Base-by-base conservation (phyloP, 371 early-diverging fungal species). In the Haplosporangium sp. region DNA sequence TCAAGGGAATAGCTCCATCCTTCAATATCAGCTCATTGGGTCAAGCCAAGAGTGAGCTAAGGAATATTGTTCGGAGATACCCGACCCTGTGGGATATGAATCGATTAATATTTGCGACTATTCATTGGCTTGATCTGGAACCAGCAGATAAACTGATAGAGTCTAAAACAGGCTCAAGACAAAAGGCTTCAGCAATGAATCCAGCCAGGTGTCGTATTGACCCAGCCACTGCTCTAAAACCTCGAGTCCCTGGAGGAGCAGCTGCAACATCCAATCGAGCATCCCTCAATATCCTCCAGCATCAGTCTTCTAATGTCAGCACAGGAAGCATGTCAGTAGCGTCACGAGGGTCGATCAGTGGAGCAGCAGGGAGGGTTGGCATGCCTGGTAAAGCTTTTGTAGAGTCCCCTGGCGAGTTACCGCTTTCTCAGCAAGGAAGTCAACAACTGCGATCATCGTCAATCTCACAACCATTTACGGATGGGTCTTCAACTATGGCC, bases 61-160 rank as follows among this genome's bases (percentile, higher is more conserved):
- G 63, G 65, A 75, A 53, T 58, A 81, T 72, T 8, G 65, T 65
- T 0, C 45, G 72, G 44, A 58, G 66, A 42, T 74, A 81, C 45
- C 69, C 81, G 4, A 65, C 61, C 0, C 55, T 71, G 2, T 81
- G 81, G 81, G 75, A 81, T 11, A 71, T 74, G 74, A 81, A 81
- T 47, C 68, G 72, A 39, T 61, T 81, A 13, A 63, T 81, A 34
- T 81, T 81, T 61, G 65, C 75, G 27, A 81, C 71, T 19, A 63
- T 81, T 19, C 81, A 81, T 35, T 81, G 81, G 81, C 60, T 81
- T 42, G 81, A 81, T n/a, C 40, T 81, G 34, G 81, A 81, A 42
- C 81, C 81, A 6, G 71, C 75, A 8, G 57, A 47, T 19, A 38
- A 61, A 11, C n/a, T 74, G 40, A 64, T 45, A 2, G n/a, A 35